Evolutionary conservation across 2,329 filamentous ascomycete species (phyloP).

Genomic region (Ophiocordyceps camponoti-floridani): DNA sequence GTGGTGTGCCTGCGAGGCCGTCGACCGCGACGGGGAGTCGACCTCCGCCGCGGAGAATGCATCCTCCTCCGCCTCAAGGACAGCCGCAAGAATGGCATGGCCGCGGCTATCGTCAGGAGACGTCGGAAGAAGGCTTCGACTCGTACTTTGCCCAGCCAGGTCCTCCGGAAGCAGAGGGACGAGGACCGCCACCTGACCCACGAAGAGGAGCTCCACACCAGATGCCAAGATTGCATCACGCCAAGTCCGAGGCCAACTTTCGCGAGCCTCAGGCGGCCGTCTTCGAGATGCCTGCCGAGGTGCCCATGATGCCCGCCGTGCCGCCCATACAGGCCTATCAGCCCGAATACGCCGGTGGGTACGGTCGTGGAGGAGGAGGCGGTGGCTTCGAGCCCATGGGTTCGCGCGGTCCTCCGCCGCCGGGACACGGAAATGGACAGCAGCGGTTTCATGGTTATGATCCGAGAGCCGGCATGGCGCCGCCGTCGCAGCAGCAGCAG

Average conservation of each 20-base stretch:
- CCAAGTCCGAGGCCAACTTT: conserved; percentile 51
- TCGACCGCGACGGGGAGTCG: conserved; percentile 35
- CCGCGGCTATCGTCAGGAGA: conserved; percentile 12
- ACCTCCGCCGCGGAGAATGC: conserved; percentile 33
- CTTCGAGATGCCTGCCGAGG: conserved; percentile 55
- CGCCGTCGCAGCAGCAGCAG: conserved; percentile 7
- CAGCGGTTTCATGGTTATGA: not conserved
- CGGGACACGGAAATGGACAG: conserved; percentile 1
- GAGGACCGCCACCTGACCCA: not conserved
- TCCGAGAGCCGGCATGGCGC: conserved; percentile 7
- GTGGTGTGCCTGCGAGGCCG: conserved; percentile 28
- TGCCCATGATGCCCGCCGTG: conserved; percentile 34
- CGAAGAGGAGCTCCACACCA: conserved; percentile 14
- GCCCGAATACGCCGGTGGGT: conserved; percentile 7
- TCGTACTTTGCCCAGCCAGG: conserved; percentile 28
- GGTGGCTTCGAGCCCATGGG: conserved; percentile 10
- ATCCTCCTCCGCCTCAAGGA: conserved; percentile 22
- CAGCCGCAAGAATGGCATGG: conserved; percentile 16
- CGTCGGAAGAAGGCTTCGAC: conserved; percentile 35
- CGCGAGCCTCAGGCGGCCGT: conserved; percentile 46
- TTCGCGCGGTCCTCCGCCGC: conserved; percentile 13
- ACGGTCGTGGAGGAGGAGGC: conserved; percentile 5
- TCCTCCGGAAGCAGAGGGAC: conserved; percentile 21
- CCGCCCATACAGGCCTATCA: conserved; percentile 15
- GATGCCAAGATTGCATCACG: conserved; percentile 35